Base-by-base conservation (phyloP, 192 early-diverging fungal species). In the Podochytrium sp. region DNA sequence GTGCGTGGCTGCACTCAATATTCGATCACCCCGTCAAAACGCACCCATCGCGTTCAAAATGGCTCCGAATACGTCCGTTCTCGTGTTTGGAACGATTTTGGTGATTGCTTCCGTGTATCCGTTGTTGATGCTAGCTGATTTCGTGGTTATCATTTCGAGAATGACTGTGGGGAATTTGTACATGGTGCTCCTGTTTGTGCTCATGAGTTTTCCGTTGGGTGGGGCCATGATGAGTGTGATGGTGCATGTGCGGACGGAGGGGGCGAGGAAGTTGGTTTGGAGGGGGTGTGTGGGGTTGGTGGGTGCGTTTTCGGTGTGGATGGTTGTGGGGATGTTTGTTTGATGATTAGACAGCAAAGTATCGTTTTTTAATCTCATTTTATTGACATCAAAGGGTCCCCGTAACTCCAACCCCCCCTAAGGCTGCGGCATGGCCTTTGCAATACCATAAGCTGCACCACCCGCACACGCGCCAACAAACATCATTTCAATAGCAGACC, bases 361-460 rank as follows among this genome's bases (percentile, higher is more conserved):
- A n/a, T n/a, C n/a, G n/a, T n/a, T n/a, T n/a, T n/a, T n/a, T n/a
- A n/a, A n/a, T n/a, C n/a, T n/a, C n/a, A n/a, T n/a, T n/a, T n/a
- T n/a, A n/a, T n/a, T n/a, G n/a, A n/a, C n/a, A n/a, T n/a, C n/a
- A n/a, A n/a, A n/a, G n/a, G n/a, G n/a, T n/a, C n/a, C n/a, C n/a
- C n/a, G n/a, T n/a, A n/a, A n/a, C n/a, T n/a, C n/a, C n/a, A n/a
- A n/a, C n/a, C n/a, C n/a, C n/a, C n/a, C n/a, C n/a, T n/a, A n/a
- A n/a, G n/a, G n/a, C n/a, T n/a, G n/a, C n/a, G n/a, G n/a, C n/a
- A n/a, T n/a, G n/a, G n/a, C 64, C 35, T 72, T 78, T 30, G 77
- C 77, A 50, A 78, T 69, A 0, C 77, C 71, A 69, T 43, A 78
- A 7, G 77, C 77, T 50, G 72, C 77, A 12, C 72, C 77, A 12